Conservation (phyloP, 164 flowering plant species). For the Malania oleifera region DNA sequence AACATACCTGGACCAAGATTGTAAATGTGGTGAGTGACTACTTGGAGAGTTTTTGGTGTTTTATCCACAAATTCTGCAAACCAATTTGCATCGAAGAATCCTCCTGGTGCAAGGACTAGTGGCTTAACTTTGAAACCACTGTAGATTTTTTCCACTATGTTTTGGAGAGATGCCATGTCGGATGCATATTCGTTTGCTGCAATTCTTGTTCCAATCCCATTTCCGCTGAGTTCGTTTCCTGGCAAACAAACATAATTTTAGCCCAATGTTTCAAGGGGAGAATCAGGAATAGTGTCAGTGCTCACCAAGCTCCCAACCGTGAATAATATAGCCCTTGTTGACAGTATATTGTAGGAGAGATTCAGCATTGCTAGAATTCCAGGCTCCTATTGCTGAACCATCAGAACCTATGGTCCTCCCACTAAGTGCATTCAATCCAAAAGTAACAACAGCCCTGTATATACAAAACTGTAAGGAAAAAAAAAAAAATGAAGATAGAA, state of each 20-base stretch:
- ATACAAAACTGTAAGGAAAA: not conserved
- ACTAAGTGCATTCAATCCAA: conserved; percentile 45
- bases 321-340: conserved; percentile 29
- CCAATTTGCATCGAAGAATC: conserved; percentile 39
- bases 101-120: conserved; percentile 37
- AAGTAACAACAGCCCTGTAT: conserved; percentile 33
- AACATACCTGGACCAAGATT: conserved; percentile 43
- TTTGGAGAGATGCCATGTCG: conserved; percentile 24
- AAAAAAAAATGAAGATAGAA: not conserved
- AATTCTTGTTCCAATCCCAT: conserved; percentile 37
- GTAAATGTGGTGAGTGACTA: conserved; percentile 41
- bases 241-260: not conserved
- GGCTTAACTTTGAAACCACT: conserved; percentile 21
- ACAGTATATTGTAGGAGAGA: conserved; percentile 36
- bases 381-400: conserved; percentile 29
- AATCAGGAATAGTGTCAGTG: not conserved
- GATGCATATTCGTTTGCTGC: conserved; percentile 35
- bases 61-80: conserved; percentile 19
- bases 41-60: conserved; percentile 23
- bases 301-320: conserved; percentile 52
- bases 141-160: conserved; percentile 27
- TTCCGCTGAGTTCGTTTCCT: conserved; percentile 52
- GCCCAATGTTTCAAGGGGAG: not conserved
- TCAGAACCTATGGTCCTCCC: conserved; percentile 24
- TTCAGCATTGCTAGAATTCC: conserved; percentile 42